Conservation (phyloP, 129 eudicot species). For the Centella asiatica region DNA sequence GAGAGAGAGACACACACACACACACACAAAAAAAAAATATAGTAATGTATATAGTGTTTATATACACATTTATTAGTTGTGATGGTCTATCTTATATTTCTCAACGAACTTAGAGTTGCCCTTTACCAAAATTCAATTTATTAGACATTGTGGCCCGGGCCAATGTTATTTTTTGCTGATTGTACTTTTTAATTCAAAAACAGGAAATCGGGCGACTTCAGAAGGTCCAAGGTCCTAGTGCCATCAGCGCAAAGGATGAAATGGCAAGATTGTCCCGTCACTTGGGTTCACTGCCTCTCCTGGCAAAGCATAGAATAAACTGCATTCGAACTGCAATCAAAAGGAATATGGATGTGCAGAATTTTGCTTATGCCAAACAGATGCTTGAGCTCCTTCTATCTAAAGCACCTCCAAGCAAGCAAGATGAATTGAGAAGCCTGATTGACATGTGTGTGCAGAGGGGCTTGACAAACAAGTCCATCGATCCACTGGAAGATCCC, state of each 20-base stretch:
- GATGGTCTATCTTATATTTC: too few relatives aligned
- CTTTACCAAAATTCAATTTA: too few relatives aligned
- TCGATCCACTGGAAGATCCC: constrained; percentile 95
- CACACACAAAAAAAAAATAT: too few relatives aligned
- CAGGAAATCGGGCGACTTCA: constrained; percentile 95
- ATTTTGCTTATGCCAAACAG: constrained; percentile 79
- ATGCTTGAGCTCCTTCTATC: constrained; percentile 86
- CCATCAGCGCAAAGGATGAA: constrained; percentile 95
- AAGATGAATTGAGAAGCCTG: constrained; percentile 88
- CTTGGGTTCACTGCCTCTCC: constrained; percentile 91
- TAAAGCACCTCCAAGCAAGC: constrained; percentile 94
- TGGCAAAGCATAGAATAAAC: constrained; percentile 87
- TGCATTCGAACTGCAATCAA: constrained; percentile 94
- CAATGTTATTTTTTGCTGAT: background rate
- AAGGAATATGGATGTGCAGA: constrained; percentile 95
- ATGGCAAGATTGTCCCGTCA: constrained; percentile 95
- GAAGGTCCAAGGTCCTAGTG: constrained; percentile 81
- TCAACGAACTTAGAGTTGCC: too few relatives aligned
- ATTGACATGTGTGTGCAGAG: constrained; percentile 86
- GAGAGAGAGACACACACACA: too few relatives aligned
- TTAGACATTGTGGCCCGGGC: too few relatives aligned
- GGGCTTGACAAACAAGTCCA: constrained; percentile 84
- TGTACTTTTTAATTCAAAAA: background rate
- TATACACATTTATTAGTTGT: too few relatives aligned
- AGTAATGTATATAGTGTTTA: too few relatives aligned